Conservation (phyloP, 441 rosid species). For the Pelargonium fulgidum region DNA sequence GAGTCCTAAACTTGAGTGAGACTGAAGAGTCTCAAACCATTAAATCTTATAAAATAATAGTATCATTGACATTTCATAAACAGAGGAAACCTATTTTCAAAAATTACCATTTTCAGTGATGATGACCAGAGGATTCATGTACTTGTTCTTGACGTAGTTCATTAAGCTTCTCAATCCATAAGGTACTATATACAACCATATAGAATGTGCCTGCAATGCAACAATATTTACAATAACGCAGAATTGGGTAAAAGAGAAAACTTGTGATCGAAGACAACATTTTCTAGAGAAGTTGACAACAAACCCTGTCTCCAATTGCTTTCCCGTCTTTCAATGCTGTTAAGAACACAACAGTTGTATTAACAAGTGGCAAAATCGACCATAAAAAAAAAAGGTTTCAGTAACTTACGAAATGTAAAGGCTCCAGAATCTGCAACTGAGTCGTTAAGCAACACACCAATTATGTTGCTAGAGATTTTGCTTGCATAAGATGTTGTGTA, state of each 20-base stretch:
- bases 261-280: too few relatives aligned
- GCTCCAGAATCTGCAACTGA: conserved; percentile 67
- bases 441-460: conserved; percentile 44
- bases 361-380: too few relatives aligned
- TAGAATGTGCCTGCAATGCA: conserved; percentile 62
- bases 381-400: background rate
- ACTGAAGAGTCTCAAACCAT: too few relatives aligned
- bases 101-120: conserved; percentile 83
- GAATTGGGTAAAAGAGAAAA: background rate
- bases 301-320: conserved; percentile 74
- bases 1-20: too few relatives aligned
- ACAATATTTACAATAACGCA: background rate
- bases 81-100: too few relatives aligned
- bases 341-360: background rate
- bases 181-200: conserved; percentile 94
- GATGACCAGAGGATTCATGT: conserved; percentile 65
- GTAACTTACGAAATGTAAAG: conserved; percentile 56
- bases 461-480: conserved; percentile 25
- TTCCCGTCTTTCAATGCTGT: conserved; percentile 52
- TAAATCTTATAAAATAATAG: too few relatives aligned
- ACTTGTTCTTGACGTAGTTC: conserved; percentile 78
- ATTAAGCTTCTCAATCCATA: conserved; percentile 78
- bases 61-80: too few relatives aligned
- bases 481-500: conserved; percentile 79
- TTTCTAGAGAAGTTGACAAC: background rate